phyloP scores from a whole-genome alignment of 1,284 basidiomycete genomes.

The Cutaneotrichosporon spelunceum region DNA sequence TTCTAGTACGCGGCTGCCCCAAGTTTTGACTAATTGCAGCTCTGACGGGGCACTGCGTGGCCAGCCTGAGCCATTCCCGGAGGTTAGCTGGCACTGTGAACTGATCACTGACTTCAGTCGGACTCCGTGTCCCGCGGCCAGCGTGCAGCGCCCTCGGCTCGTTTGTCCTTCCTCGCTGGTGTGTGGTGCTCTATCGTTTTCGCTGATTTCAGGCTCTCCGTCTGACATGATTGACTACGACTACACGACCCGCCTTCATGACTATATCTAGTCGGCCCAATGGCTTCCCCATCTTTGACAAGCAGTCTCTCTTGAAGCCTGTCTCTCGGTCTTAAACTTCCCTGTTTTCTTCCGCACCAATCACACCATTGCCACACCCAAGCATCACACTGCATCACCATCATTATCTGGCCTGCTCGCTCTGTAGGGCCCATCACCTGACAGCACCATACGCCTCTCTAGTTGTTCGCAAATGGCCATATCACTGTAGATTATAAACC shows the following conservation, averaged over 20 bases:
- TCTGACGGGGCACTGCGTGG: conserved; percentile 40
- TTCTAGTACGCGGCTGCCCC: conserved; percentile 38
- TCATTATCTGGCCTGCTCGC: not conserved
- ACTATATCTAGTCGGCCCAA: conserved; percentile 5
- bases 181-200: not conserved
- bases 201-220: conserved; percentile 4
- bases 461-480: not conserved
- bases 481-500: not conserved
- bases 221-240: conserved; percentile 11
- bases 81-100: not conserved
- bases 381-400: not conserved
- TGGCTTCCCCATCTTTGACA: not conserved
- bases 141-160: conserved; percentile 5
- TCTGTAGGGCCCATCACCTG: not conserved
- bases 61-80: conserved; percentile 20
- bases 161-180: conserved; percentile 13
- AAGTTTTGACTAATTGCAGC: conserved; percentile 21
- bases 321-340: not conserved
- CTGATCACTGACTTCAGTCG: conserved; percentile 10
- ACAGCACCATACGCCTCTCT: not conserved
- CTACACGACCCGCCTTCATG: conserved; percentile 2
- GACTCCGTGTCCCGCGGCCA: conserved; percentile 16
- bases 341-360: not conserved
- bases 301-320: conserved; percentile 3
- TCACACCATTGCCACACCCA: not conserved